These are phyloP conservation scores for Citrullus colocynthis DNA, from an alignment of 306 rosid species.

Conservation along the genomic window DNA sequence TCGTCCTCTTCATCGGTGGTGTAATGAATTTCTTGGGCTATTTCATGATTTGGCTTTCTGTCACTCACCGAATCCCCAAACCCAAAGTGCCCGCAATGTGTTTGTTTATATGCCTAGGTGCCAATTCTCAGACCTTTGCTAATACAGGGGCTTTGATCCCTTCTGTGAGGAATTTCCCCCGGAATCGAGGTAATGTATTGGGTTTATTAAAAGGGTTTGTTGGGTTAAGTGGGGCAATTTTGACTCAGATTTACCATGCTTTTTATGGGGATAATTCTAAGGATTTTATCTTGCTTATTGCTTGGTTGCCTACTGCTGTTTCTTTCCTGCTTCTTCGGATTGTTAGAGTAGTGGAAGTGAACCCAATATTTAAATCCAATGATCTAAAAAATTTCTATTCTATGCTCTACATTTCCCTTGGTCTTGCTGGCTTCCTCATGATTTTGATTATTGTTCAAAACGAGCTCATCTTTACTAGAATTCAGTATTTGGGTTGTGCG, in stretches of 20 bases:
- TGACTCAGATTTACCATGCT: conserved; percentile 7
- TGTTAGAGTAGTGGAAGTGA: conserved; percentile 1
- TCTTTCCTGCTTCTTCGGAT: conserved; percentile 6
- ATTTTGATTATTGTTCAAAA: conserved; percentile 2
- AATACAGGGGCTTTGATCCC: conserved; percentile 6
- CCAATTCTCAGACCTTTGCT: conserved; percentile 1
- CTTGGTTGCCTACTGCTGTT: conserved; percentile 3
- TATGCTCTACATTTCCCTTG: conserved; percentile 4
- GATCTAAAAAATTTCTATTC: not conserved
- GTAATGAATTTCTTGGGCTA: conserved; percentile 23
- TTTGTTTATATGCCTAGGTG: conserved; percentile 2
- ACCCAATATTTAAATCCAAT: not conserved
- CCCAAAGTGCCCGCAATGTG: conserved; percentile 7
- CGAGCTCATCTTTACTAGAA: not conserved
- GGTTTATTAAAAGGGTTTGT: conserved; percentile 6
- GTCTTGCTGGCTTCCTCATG: conserved; percentile 6
- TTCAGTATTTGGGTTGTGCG: conserved; percentile 4
- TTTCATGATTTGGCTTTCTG: conserved; percentile 32
- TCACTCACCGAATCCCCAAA: conserved; percentile 20
- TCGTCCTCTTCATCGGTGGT: conserved; percentile 24
- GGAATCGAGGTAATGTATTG: not conserved
- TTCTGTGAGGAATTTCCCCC: not conserved
- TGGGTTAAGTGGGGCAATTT: conserved; percentile 7
- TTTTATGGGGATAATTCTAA: conserved; percentile 5
- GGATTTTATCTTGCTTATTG: conserved; percentile 4